phyloP scores from a whole-genome alignment of 2,329 filamentous ascomycete genomes.

The Aschersonia sp. region DNA sequence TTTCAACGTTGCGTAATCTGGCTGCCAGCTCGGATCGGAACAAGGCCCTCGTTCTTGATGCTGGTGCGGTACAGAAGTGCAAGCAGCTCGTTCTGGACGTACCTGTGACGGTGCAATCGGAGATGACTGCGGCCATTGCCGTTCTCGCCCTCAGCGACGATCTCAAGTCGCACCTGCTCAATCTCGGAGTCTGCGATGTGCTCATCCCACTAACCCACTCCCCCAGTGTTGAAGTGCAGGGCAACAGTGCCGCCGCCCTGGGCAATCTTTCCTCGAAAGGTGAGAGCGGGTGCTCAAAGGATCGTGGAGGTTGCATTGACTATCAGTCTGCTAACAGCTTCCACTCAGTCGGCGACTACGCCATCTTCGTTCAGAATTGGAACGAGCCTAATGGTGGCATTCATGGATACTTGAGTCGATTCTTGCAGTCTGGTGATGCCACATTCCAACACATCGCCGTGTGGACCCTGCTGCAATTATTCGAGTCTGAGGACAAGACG shows the following conservation, averaged over 20 bases:
- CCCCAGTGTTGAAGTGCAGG: conserved; percentile 92
- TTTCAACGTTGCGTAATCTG: conserved; percentile 88
- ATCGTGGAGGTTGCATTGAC: neutral
- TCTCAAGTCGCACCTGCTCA: conserved; percentile 79
- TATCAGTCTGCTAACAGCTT: neutral
- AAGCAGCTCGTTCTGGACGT: conserved; percentile 92
- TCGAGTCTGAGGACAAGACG: conserved; percentile 86
- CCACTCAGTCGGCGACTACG: conserved; percentile 74
- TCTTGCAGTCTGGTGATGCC: conserved; percentile 84
- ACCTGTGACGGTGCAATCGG: conserved; percentile 85
- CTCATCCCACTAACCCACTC: conserved; percentile 91
- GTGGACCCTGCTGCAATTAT: conserved; percentile 88
- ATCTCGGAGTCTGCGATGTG: conserved; percentile 89
- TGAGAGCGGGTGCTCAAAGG: conserved; percentile 22
- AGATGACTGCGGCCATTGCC: conserved; percentile 99
- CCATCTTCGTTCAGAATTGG: conserved; percentile 93
- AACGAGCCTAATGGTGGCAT: conserved; percentile 84
- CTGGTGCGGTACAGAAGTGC: conserved; percentile 95
- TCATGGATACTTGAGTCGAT: conserved; percentile 84
- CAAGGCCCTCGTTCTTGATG: conserved; percentile 93
- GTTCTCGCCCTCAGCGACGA: conserved; percentile 93
- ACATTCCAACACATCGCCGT: conserved; percentile 99
- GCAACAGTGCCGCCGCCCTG: conserved; percentile 89
- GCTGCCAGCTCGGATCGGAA: conserved; percentile 95
- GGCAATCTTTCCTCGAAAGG: conserved; percentile 96